Percentiles rank a stretch among this genome's conserved stretches.
Conservation (phyloP, 2,329 filamentous ascomycete species). For the Ceratocystis smalleyi region DNA sequence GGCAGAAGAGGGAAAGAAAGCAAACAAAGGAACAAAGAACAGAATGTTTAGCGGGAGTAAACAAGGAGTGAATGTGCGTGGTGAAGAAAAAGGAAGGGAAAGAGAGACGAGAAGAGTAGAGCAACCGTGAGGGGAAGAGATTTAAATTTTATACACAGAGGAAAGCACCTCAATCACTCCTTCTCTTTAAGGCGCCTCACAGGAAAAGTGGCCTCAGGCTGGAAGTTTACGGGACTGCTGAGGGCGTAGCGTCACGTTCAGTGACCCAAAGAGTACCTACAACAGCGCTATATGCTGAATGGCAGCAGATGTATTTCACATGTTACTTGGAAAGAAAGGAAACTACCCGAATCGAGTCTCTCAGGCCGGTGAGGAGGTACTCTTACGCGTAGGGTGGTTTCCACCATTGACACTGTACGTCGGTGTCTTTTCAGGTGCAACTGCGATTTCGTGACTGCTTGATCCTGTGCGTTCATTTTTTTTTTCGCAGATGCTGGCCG, state of each 20-base stretch:
- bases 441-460: neutral
- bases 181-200: neutral
- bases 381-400: neutral
- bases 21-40: neutral
- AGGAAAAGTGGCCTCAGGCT: neutral
- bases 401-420: neutral
- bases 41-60: neutral
- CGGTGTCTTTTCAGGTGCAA: neutral
- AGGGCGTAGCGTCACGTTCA: neutral
- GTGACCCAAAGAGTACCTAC: neutral
- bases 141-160: conserved; percentile 2
- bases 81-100: neutral
- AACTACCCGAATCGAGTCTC: neutral
- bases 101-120: neutral
- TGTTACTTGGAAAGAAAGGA: neutral
- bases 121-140: neutral
- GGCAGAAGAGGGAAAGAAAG: neutral
- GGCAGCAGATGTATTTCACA: neutral
- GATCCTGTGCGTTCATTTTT: neutral
- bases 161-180: neutral
- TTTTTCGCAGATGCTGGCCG: neutral
- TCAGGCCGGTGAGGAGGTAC: neutral
- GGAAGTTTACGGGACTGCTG: neutral
- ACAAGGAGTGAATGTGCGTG: neutral
- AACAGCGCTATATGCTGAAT: neutral